Evolutionary conservation across 305 asterid genomes (phyloP), one percentile per base, ranked within the genome.

Genomic region (Solanum hybrid): DNA sequence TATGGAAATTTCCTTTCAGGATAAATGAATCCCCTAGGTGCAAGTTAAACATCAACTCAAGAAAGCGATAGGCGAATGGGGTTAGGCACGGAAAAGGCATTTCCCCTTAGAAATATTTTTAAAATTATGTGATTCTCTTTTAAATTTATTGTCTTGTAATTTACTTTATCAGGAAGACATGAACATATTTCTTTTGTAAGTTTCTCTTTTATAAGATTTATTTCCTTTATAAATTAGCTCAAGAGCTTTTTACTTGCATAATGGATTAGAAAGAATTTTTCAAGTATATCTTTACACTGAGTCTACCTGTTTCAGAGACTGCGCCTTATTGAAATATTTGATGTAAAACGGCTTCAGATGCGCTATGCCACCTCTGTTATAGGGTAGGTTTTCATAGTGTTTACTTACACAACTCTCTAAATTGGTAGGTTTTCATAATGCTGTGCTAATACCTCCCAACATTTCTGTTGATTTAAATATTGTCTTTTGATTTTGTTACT

Each of bases 281-380:
- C 14, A 32, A 85, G 88, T 12, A 85, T 85, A n/a, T 56, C 76
- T 42, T 85, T 38, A 85, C 88, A 31, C 46, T 36, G 11, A 11
- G 32, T 56, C 46, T 81, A 40, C 90, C 72, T 91, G 32, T 88
- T 87, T 78, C 92, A 97, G 99, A 94, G 99, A 77, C 87, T 97
- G 90, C 98, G 98, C 20, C 98, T 97, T 78, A 90, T 96, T 87
- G 98, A 96, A 92, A 95, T 97, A 77, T 97, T 95, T 89, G 98
- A 97, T 89, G 94, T 97, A 89, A 97, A 97, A 89, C 95, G 98
- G 71, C 94, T 97, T 79, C 98, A 97, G 86, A 96, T 97, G 98
- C 97, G 98, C 35, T 96, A 97, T 90, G 98, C 98, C 71, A 94
- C 97, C 86, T 94, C 98, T 64, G 89, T 94, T 90, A 96, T 96